Percentiles rank a stretch among this genome's conserved stretches.
phyloP scores from a whole-genome alignment of 1,284 basidiomycete genomes.

The Papiliotrema nemorosa region DNA sequence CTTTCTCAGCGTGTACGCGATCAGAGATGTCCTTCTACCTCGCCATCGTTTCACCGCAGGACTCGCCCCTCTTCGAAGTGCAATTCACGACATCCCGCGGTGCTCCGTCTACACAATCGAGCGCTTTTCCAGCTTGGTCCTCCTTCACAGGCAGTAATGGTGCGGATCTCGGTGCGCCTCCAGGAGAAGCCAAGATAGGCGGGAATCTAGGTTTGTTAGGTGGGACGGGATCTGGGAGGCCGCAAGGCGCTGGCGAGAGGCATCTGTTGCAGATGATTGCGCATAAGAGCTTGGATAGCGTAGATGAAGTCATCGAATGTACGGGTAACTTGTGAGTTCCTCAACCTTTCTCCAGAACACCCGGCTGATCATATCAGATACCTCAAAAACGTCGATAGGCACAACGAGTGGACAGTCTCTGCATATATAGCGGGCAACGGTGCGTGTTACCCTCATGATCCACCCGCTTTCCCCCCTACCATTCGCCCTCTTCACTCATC shows the following conservation, averaged over 20 bases:
- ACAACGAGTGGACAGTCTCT: constrained; percentile 95
- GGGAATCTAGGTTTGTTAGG: background rate
- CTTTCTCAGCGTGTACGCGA: too few species aligned
- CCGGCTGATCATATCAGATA: constrained; percentile 60
- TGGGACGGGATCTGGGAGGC: constrained; percentile 7
- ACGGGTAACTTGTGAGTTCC: constrained; percentile 74
- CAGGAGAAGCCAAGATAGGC: constrained; percentile 5
- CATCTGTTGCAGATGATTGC: constrained; percentile 95
- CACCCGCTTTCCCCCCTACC: background rate
- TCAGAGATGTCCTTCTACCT: constrained; percentile 51
- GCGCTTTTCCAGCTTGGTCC: constrained; percentile 46
- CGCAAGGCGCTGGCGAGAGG: constrained; percentile 53
- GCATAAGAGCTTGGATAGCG: constrained; percentile 83
- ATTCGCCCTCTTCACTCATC: too few species aligned
- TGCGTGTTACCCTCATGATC: constrained; percentile 52
- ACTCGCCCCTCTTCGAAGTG: constrained; percentile 48
- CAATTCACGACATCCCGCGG: constrained; percentile 36
- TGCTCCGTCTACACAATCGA: constrained; percentile 10
- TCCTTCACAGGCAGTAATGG: constrained; percentile 38
- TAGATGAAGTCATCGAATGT: constrained; percentile 84
- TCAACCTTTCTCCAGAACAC: background rate
- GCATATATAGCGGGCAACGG: constrained; percentile 90
- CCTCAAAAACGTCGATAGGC: constrained; percentile 85
- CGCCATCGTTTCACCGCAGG: constrained; percentile 47
- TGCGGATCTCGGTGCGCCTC: constrained; percentile 15